These are phyloP conservation scores for Alternaria burnsii DNA, from an alignment of 2,329 filamentous ascomycete genomes.

Conservation along the genomic window DNA sequence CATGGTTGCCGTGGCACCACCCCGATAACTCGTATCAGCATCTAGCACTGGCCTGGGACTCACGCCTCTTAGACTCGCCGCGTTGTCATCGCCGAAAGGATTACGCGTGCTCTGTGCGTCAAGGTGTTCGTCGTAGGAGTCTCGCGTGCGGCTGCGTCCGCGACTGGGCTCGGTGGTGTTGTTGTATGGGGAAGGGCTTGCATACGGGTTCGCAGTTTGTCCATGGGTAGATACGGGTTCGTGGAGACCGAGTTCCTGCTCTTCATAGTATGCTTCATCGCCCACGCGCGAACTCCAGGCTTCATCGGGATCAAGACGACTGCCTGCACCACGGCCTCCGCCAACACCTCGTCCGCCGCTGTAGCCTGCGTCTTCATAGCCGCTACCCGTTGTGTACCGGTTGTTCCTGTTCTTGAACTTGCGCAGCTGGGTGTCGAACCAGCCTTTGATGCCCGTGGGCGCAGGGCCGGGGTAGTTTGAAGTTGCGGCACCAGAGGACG, in stretches of 20 bases:
- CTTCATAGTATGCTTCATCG: constrained; percentile 79
- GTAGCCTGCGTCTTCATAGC: constrained; percentile 73
- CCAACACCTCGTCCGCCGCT: constrained; percentile 28
- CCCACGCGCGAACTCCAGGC: constrained; percentile 86
- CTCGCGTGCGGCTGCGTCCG: constrained; percentile 60
- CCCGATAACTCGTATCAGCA: constrained; percentile 53
- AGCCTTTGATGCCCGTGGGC: constrained; percentile 72
- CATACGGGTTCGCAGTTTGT: constrained; percentile 49
- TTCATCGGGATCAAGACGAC: constrained; percentile 81
- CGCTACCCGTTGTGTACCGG: constrained; percentile 72
- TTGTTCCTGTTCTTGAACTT: constrained; percentile 72
- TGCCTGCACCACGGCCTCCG: constrained; percentile 54
- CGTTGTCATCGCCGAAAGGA: constrained; percentile 55
- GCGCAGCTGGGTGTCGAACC: constrained; percentile 73
- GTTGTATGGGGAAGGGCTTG: background rate
- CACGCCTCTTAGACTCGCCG: constrained; percentile 68
- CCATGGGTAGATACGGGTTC: constrained; percentile 49
- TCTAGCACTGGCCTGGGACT: constrained; percentile 74
- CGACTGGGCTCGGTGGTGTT: constrained; percentile 41
- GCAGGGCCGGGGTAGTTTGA: constrained; percentile 61
- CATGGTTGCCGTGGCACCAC: constrained; percentile 51
- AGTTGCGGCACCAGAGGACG: constrained; percentile 27
- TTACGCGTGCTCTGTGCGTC: constrained; percentile 42
- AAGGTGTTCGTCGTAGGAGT: constrained; percentile 49
- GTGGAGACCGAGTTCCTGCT: constrained; percentile 73